These are phyloP conservation scores for Lentinula edodes DNA, from an alignment of 768 basidiomycete genomes.

Conservation along the genomic window DNA sequence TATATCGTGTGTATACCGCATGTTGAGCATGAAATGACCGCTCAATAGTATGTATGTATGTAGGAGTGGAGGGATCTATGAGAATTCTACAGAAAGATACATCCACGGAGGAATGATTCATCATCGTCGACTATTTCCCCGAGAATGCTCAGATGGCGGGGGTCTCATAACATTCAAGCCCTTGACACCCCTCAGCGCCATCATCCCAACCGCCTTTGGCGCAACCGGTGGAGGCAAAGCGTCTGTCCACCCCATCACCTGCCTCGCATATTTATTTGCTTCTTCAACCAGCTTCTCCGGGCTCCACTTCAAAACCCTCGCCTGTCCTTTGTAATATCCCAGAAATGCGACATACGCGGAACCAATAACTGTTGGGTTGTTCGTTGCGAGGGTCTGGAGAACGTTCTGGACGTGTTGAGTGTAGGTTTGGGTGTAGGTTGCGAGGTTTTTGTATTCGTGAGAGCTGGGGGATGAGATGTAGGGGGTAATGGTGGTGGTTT, in stretches of 20 bases:
- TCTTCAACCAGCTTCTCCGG: slow-evolving; percentile 32
- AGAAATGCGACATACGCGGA: slow-evolving; percentile 51
- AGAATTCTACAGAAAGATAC: no score
- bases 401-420: slow-evolving; percentile 16
- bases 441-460: background rate
- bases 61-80: no score
- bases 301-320: slow-evolving; percentile 31
- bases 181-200: slow-evolving; percentile 36
- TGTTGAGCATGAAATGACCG: no score
- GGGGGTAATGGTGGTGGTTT: slow-evolving; percentile 32
- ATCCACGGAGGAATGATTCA: no score
- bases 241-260: slow-evolving; percentile 32
- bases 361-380: slow-evolving; percentile 35
- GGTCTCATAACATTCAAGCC: background rate
- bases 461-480: slow-evolving; percentile 14
- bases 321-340: slow-evolving; percentile 47
- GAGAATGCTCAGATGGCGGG: background rate
- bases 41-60: no score
- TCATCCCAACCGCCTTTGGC: slow-evolving; percentile 42
- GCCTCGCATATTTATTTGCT: slow-evolving; percentile 30
- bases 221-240: slow-evolving; percentile 29
- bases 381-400: slow-evolving; percentile 19
- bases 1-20: no score
- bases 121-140: background rate
- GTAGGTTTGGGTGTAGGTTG: slow-evolving; percentile 9